phyloP scores from a whole-genome alignment of 805 yeast species.

The Saccharomycopsis fermentans region DNA sequence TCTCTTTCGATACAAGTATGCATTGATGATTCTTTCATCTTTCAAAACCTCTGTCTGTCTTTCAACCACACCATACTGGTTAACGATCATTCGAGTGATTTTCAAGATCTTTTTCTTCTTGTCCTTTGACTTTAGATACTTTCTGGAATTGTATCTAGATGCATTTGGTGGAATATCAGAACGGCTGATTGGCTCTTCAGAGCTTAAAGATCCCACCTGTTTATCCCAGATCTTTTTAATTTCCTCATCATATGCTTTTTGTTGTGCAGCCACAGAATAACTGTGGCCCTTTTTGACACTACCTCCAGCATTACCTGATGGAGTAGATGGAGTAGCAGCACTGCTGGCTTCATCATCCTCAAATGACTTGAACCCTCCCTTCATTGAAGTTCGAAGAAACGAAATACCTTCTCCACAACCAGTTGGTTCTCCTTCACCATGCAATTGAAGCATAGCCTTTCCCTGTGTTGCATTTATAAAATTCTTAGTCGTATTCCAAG shows the following conservation, averaged over 20 bases:
- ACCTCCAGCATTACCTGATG: slow-evolving; percentile 27
- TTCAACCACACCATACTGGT: slow-evolving; percentile 77
- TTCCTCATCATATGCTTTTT: slow-evolving; percentile 85
- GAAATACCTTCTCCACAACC: slow-evolving; percentile 87
- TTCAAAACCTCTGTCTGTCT: slow-evolving; percentile 66
- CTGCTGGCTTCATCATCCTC: slow-evolving; percentile 23
- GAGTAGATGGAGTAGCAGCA: slow-evolving; percentile 21
- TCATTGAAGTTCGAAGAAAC: slow-evolving; percentile 84
- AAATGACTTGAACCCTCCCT: slow-evolving; percentile 67
- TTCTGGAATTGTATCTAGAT: slow-evolving; percentile 13
- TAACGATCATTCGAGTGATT: slow-evolving; percentile 72
- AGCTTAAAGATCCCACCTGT: slow-evolving; percentile 54
- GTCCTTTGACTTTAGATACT: slow-evolving; percentile 22
- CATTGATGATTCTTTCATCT: slow-evolving; percentile 80
- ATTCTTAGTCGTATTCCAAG: slow-evolving; percentile 91
- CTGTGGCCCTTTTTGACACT: slow-evolving; percentile 41
- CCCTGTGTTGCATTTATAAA: slow-evolving; percentile 92
- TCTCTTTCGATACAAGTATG: slow-evolving; percentile 41
- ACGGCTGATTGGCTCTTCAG: slow-evolving; percentile 29
- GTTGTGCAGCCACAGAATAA: slow-evolving; percentile 76
- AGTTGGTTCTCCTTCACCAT: slow-evolving; percentile 92
- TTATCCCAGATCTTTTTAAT: slow-evolving; percentile 82
- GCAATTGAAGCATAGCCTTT: slow-evolving; percentile 90
- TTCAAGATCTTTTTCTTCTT: slow-evolving; percentile 35
- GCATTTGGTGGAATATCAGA: slow-evolving; percentile 26